Base-by-base conservation (phyloP, 805 yeast species). In the Torulaspora delbrueckii region DNA sequence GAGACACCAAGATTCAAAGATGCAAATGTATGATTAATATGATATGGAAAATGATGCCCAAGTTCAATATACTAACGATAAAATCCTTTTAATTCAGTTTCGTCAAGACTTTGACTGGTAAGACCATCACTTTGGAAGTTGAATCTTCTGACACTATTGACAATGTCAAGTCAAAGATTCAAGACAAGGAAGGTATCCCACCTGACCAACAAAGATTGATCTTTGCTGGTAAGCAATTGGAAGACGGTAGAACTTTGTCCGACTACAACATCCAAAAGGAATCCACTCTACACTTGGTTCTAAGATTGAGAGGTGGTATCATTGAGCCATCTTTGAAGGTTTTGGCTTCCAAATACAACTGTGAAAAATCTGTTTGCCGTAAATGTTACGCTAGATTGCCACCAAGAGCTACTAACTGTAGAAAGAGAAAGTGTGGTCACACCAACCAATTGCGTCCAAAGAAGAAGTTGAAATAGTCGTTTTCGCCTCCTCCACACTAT, bases 381-480 rank as follows among this genome's bases (percentile, higher is more conserved):
- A 87, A 90, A 76, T 93, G 99, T 82, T 93, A 93, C 85, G 97
- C 99, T 69, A 93, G 99, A 84, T 90, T 93, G 73, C 99, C 99
- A 72, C 96, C 99, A 78, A 95, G 98, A 86, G 99, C 99, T 68
- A 93, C 98, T 78, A 93, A 93, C 96, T 93, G 99, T 85, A 89
- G 99, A 83, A 93, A 93, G 98, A 89, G 97, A 88, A 93, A 93
- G 85, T 93, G 99, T 80, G 99, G 99, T 72, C 99, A 93, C 95
- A 82, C 96, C 75, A 93, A 93, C 84, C 99, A 93, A 82, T 87
- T 93, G 78, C 89, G 99, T 83, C 98, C 98, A 79, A 93, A 91
- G 95, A 91, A 91, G 95, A 91, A 91, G 90, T 83, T 88, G 75
- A 89, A 90, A 82, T 90, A 78, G 77, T 73, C 77, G 70, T 66